phyloP scores from a whole-genome alignment of 2,329 filamentous ascomycete species.

The Hirsutella rhossiliensis region DNA sequence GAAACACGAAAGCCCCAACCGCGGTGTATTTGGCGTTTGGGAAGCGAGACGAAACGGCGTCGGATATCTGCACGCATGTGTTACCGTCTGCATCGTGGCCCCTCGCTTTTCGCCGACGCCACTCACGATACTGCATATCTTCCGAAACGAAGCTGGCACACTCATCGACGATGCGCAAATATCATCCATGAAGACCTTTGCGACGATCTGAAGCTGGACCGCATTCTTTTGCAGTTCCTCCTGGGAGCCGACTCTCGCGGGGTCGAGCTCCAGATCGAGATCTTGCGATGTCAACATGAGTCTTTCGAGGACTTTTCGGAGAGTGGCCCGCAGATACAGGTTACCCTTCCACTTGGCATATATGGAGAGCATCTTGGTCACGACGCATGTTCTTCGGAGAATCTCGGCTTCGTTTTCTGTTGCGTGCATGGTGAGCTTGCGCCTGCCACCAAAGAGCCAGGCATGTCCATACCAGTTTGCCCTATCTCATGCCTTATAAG shows the following conservation, averaged over 20 bases:
- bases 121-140: slow-evolving; percentile 54
- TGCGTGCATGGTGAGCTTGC: slow-evolving; percentile 3
- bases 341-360: slow-evolving; percentile 62
- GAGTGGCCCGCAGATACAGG: slow-evolving; percentile 48
- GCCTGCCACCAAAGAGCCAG: not conserved
- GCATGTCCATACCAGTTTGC: slow-evolving; percentile 37
- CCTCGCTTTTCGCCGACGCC: no score
- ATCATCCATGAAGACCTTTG: slow-evolving; percentile 60
- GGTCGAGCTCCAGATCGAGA: slow-evolving; percentile 56
- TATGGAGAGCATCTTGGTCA: slow-evolving; percentile 61
- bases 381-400: slow-evolving; percentile 54
- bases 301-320: slow-evolving; percentile 55
- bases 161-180: slow-evolving; percentile 51
- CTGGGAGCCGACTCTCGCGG: slow-evolving; percentile 43
- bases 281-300: slow-evolving; percentile 56
- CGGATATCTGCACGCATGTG: slow-evolving; percentile 35
- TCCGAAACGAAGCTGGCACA: slow-evolving; percentile 52
- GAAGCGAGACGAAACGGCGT: slow-evolving; percentile 50
- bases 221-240: slow-evolving; percentile 57
- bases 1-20: slow-evolving; percentile 59
- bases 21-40: slow-evolving; percentile 61
- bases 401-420: slow-evolving; percentile 56
- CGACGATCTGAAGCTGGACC: slow-evolving; percentile 51
- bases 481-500: slow-evolving; percentile 58
- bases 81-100: not conserved